Percentiles rank a stretch among this genome's conserved stretches.
Evolutionary conservation across 805 yeast genomes (phyloP).

Genomic region (Diddensiella santjacobensis): DNA sequence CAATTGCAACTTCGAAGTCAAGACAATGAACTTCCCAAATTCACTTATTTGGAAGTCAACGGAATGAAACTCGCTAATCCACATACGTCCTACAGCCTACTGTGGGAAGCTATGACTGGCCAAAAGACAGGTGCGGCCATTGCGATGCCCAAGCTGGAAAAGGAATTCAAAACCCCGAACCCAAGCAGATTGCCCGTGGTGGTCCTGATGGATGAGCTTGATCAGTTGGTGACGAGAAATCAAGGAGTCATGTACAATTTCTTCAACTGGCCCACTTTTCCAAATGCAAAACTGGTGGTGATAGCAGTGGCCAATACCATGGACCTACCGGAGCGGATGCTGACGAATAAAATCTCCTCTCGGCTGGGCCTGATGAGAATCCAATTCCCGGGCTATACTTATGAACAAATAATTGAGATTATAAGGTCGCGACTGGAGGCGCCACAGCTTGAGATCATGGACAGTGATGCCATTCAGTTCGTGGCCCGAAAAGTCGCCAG

Average conservation of each 20-base stretch:
- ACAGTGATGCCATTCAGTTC: constrained; percentile 76
- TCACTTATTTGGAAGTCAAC: constrained; percentile 81
- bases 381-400: constrained; percentile 84
- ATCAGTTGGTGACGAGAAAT: constrained; percentile 78
- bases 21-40: constrained; percentile 42
- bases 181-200: constrained; percentile 52
- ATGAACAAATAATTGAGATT: constrained; percentile 69
- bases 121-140: constrained; percentile 55
- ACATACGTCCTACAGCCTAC: constrained; percentile 69
- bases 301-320: constrained; percentile 95
- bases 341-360: constrained; percentile 86
- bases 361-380: constrained; percentile 85
- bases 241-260: constrained; percentile 91
- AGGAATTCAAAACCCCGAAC: constrained; percentile 49
- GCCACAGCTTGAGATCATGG: constrained; percentile 39
- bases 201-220: constrained; percentile 85
- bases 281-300: constrained; percentile 74
- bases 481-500: constrained; percentile 93
- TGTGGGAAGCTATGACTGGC: constrained; percentile 70
- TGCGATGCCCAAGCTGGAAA: constrained; percentile 65
- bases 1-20: constrained; percentile 49
- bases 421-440: constrained; percentile 65
- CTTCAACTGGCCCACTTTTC: constrained; percentile 94
- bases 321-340: constrained; percentile 89
- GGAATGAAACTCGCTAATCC: constrained; percentile 84